These are phyloP conservation scores for Crithidia brevicula DNA, from an alignment of 208 protist species.

Conservation along the genomic window DNA sequence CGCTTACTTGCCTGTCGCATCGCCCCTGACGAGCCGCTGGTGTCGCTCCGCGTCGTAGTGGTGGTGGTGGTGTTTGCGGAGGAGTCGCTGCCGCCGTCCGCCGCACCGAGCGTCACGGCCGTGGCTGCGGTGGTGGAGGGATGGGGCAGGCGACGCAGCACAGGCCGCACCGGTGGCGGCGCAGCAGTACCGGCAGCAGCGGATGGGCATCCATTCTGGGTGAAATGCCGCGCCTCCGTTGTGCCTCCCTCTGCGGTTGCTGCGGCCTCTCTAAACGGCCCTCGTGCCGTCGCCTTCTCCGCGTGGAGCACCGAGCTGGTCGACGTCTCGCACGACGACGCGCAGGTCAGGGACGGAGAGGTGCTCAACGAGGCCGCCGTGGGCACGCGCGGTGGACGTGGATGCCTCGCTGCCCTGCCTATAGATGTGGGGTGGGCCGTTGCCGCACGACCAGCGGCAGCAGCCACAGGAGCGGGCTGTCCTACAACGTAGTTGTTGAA, in stretches of 20 bases:
- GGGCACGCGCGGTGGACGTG: slow-evolving; percentile 11
- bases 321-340: background rate
- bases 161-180: background rate
- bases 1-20: background rate
- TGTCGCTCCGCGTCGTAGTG: background rate
- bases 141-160: background rate
- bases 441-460: too few relatives aligned
- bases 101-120: background rate
- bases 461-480: too few relatives aligned
- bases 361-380: background rate
- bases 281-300: background rate
- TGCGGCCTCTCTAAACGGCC: too few relatives aligned
- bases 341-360: background rate
- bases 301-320: background rate
- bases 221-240: too few relatives aligned
- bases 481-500: slow-evolving; percentile 33
- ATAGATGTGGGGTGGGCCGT: background rate
- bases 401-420: background rate
- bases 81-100: background rate
- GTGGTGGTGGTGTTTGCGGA: background rate
- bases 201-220: too few relatives aligned
- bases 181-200: background rate
- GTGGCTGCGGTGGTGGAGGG: background rate
- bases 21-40: background rate
- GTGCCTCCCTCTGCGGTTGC: too few relatives aligned